A percentile compares a stretch with the other conserved stretches of the same genome.
Conservation (phyloP, 2,329 filamentous ascomycete genomes). For the Beauveria rudraprayagi region DNA sequence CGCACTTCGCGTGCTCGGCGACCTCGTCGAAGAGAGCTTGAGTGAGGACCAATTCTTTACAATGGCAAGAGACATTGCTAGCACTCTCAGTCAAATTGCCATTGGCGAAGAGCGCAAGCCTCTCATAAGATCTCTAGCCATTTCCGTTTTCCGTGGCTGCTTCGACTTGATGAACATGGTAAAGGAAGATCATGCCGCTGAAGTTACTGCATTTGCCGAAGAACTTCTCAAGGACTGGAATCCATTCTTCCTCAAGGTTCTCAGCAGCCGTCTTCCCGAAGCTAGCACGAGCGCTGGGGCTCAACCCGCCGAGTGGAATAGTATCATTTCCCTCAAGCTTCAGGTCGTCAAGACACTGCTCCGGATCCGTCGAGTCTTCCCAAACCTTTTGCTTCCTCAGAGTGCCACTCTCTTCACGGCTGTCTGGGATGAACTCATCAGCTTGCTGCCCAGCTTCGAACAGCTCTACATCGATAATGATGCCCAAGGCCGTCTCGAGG, state of each 20-base stretch:
- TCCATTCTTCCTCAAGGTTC: conserved; percentile 74
- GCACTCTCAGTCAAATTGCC: conserved; percentile 74
- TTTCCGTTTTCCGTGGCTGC: conserved; percentile 83
- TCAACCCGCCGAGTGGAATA: conserved; percentile 66
- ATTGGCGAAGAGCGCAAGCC: conserved; percentile 66
- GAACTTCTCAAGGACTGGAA: conserved; percentile 78
- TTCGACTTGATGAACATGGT: conserved; percentile 97
- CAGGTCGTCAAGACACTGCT: conserved; percentile 92
- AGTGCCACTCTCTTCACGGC: conserved; percentile 76
- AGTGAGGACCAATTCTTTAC: conserved; percentile 93
- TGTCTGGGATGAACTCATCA: conserved; percentile 79
- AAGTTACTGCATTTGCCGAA: conserved; percentile 83
- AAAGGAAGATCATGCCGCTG: conserved; percentile 80
- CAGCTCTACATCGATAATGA: conserved; percentile 80
- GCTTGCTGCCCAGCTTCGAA: conserved; percentile 65
- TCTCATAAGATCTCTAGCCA: conserved; percentile 71
- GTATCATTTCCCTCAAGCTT: conserved; percentile 76
- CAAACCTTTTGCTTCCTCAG: conserved; percentile 71
- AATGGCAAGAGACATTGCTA: conserved; percentile 78
- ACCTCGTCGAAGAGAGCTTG: conserved; percentile 88
- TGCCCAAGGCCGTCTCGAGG: conserved; percentile 79
- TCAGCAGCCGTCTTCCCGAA: conserved; percentile 70
- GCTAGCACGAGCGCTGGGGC: conserved; percentile 36
- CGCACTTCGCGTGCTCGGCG: conserved; percentile 76
- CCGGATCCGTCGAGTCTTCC: conserved; percentile 79